Percentiles rank a stretch among this genome's conserved stretches.
Conservation (phyloP, 2,329 filamentous ascomycete species). For the Calonectria montana region DNA sequence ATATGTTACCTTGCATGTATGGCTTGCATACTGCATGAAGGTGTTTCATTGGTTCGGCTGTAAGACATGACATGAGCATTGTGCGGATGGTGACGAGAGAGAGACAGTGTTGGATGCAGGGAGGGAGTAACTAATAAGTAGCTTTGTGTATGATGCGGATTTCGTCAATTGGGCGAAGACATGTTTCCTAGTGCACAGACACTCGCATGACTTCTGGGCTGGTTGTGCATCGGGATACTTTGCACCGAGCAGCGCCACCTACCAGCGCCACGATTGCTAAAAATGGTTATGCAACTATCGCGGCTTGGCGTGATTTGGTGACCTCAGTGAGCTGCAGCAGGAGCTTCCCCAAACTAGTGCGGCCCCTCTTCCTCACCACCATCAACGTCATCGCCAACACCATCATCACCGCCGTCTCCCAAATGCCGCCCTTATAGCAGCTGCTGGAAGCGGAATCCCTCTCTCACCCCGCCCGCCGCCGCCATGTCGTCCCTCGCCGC, state of each 20-base stretch:
- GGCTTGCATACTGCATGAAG: neutral
- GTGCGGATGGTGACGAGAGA: neutral
- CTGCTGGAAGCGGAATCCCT: neutral
- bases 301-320: constrained; percentile 26
- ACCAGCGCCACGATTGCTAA: constrained; percentile 32
- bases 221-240: neutral
- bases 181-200: neutral
- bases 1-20: neutral
- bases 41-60: neutral
- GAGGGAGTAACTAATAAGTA: neutral
- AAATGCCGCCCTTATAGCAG: neutral
- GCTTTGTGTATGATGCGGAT: neutral
- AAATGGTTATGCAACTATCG: constrained; percentile 43
- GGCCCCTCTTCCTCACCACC: neutral
- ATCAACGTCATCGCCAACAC: neutral
- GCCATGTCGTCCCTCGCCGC: constrained; percentile 49
- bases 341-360: constrained; percentile 34
- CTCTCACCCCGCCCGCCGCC: neutral
- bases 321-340: constrained; percentile 25
- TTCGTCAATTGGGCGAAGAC: neutral
- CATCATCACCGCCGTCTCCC: neutral
- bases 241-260: neutral
- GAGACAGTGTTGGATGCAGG: neutral
- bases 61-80: neutral
- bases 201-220: too few species aligned